Percentiles rank a stretch among this genome's conserved stretches.
phyloP scores from a whole-genome alignment of 2,329 filamentous ascomycete species.

The Coniochaeta ligniaria region DNA sequence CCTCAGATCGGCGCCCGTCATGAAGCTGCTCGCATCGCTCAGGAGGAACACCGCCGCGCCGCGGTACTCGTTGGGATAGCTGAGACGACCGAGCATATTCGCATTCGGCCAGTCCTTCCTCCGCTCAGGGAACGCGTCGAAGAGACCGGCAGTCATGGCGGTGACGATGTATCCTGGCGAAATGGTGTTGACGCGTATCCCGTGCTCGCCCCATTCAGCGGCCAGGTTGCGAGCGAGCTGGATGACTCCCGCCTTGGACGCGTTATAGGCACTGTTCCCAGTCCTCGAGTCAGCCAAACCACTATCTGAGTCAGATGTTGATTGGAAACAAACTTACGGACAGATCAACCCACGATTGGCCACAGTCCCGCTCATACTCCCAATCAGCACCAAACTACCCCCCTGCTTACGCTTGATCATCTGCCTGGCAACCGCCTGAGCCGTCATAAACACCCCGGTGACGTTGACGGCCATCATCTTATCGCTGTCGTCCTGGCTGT shows the following conservation, averaged over 20 bases:
- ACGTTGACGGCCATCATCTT: conserved; percentile 80
- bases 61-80: conserved; percentile 61
- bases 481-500: conserved; percentile 66
- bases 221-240: conserved; percentile 66
- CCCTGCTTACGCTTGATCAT: conserved; percentile 51
- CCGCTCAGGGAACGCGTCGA: conserved; percentile 66
- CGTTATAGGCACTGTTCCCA: conserved; percentile 57
- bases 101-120: conserved; percentile 66
- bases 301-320: not conserved
- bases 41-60: conserved; percentile 63
- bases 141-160: conserved; percentile 76
- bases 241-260: conserved; percentile 67
- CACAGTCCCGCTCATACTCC: conserved; percentile 62
- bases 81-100: conserved; percentile 74
- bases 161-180: conserved; percentile 76
- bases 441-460: conserved; percentile 79
- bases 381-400: conserved; percentile 60
- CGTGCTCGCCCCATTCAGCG: conserved; percentile 63
- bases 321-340: conserved; percentile 37
- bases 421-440: conserved; percentile 79
- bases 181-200: conserved; percentile 75
- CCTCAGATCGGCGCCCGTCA: conserved; percentile 62
- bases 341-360: conserved; percentile 55
- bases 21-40: conserved; percentile 61
- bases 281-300: not conserved